Conservation (phyloP, 345 rosid genomes). For the Rhodomyrtus tomentosa region DNA sequence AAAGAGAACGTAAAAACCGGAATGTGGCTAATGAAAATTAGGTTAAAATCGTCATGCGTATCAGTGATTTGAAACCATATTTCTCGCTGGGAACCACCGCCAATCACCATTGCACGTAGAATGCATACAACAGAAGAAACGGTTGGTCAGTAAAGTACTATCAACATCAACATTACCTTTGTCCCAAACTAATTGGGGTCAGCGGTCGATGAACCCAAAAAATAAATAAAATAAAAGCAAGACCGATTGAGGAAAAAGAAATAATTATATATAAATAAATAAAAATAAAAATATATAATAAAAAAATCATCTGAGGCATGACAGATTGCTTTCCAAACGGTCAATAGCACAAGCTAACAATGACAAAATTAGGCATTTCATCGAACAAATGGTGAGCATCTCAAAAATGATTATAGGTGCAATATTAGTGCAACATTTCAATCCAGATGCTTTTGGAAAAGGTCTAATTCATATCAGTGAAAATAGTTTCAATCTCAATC, state of each 20-base stretch:
- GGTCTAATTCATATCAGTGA: too few relatives aligned
- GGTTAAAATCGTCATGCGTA: fast-evolving
- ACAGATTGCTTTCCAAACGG: not conserved
- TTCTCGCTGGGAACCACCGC: fast-evolving
- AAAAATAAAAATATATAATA: too few relatives aligned
- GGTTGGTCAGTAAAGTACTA: not conserved
- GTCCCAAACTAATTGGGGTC: too few relatives aligned
- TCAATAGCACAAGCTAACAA: not conserved
- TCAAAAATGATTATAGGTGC: fast-evolving
- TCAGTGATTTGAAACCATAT: not conserved
- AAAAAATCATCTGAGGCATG: not conserved
- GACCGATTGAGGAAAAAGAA: too few relatives aligned
- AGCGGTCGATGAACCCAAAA: too few relatives aligned
- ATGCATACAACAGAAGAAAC: not conserved
- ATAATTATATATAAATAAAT: too few relatives aligned
- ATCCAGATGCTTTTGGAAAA: too few relatives aligned
- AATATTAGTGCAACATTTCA: not conserved
- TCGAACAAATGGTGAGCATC: not conserved
- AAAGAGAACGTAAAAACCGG: not conserved
- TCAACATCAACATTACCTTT: too few relatives aligned
- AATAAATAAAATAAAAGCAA: too few relatives aligned
- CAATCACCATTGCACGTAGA: not conserved
- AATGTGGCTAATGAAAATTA: not conserved
- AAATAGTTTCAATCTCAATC: too few relatives aligned
- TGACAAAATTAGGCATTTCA: not conserved